Evolutionary conservation across 345 rosid species (phyloP).

Genomic region (Lagerstroemia speciosa): DNA sequence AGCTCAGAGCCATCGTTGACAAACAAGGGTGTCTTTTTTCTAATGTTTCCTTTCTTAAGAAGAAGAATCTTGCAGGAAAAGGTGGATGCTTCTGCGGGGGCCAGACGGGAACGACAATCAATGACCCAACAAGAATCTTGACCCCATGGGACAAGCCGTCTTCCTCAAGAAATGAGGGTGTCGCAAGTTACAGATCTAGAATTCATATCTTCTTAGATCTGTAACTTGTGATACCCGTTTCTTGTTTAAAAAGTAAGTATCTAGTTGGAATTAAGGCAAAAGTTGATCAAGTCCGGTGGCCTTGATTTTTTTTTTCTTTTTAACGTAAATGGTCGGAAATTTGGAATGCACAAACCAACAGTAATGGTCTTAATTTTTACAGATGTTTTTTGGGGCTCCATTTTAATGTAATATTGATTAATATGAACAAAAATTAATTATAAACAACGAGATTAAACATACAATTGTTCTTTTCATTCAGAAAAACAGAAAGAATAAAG

Average conservation of each 20-base stretch:
- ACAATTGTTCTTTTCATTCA: too few species aligned
- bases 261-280: not conserved
- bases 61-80: not conserved
- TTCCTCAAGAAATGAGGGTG: not conserved
- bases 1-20: not conserved
- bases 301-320: too few species aligned
- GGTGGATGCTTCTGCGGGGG: not conserved
- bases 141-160: not conserved
- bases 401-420: too few species aligned
- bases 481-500: too few species aligned
- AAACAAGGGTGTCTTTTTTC: not conserved
- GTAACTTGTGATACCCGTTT: not conserved
- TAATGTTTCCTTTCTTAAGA: not conserved
- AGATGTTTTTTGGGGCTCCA: too few species aligned
- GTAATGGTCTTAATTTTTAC: too few species aligned
- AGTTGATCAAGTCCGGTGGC: too few species aligned
- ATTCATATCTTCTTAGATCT: not conserved
- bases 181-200: not conserved
- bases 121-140: not conserved
- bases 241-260: not conserved
- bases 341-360: too few species aligned
- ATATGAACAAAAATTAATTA: too few species aligned
- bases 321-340: too few species aligned
- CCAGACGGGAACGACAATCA: not conserved
- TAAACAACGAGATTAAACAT: too few species aligned